These are phyloP conservation scores for Ascochyta koolunga DNA, from an alignment of 2,329 filamentous ascomycete species.

Conservation along the genomic window DNA sequence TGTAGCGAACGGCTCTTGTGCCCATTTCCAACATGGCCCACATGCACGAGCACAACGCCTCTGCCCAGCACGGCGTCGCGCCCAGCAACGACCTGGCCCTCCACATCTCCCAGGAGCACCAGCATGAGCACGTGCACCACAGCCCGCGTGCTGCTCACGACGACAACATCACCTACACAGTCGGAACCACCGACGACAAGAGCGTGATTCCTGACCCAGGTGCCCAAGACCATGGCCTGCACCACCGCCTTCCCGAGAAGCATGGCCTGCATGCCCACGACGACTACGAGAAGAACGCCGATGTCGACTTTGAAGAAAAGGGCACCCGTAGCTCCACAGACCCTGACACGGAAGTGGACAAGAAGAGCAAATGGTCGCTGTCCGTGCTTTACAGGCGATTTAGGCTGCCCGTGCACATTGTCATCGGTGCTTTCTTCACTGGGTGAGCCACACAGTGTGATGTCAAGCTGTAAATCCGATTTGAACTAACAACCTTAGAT, in stretches of 20 bases:
- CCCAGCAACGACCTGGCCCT: slow-evolving; percentile 47
- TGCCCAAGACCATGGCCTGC: slow-evolving; percentile 48
- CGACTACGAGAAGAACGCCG: slow-evolving; percentile 44
- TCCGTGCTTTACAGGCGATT: slow-evolving; percentile 45
- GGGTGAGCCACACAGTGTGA: slow-evolving; percentile 49
- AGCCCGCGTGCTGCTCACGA: slow-evolving; percentile 35
- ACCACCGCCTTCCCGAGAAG: slow-evolving; percentile 42
- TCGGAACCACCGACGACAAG: slow-evolving; percentile 45
- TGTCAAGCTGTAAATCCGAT: slow-evolving; percentile 7
- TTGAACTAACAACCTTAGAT: slow-evolving; percentile 51
- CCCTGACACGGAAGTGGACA: slow-evolving; percentile 24
- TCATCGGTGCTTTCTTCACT: slow-evolving; percentile 58
- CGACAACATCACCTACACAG: slow-evolving; percentile 41
- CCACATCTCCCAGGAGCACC: slow-evolving; percentile 46
- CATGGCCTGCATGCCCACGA: slow-evolving; percentile 24
- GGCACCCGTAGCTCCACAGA: slow-evolving; percentile 39
- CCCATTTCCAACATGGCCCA: slow-evolving; percentile 41
- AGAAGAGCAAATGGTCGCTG: slow-evolving; percentile 27
- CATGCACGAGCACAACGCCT: slow-evolving; percentile 42
- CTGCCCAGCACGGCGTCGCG: slow-evolving; percentile 40
- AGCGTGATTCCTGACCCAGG: slow-evolving; percentile 46
- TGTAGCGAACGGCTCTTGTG: slow-evolving; percentile 39
- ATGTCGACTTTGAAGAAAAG: slow-evolving; percentile 51
- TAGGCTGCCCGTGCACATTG: slow-evolving; percentile 49
- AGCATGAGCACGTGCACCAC: slow-evolving; percentile 49